Percentiles rank a stretch among this genome's conserved stretches.
Conservation (phyloP, 2,329 filamentous ascomycete genomes). For the Colletotrichum viniferum region DNA sequence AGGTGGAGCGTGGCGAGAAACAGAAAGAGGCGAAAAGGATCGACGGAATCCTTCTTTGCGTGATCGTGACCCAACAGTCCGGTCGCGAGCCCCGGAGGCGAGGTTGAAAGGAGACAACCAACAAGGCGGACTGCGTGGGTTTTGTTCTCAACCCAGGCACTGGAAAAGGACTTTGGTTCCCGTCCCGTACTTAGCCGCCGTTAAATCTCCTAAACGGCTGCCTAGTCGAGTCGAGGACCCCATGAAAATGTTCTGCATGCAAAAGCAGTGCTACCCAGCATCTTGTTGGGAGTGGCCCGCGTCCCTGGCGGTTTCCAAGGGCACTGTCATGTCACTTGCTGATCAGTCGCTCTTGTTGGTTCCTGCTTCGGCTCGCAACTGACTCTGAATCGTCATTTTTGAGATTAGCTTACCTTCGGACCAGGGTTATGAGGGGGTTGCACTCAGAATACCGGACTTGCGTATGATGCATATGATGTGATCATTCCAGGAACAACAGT, state of each 20-base stretch:
- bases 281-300: neutral
- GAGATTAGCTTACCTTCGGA: neutral
- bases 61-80: conserved; percentile 3
- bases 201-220: conserved; percentile 2
- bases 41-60: neutral
- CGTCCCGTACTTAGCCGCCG: neutral
- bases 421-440: neutral
- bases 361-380: neutral
- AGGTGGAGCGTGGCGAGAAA: conserved; percentile 5
- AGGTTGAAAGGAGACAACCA: conserved; percentile 4
- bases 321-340: neutral
- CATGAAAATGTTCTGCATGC: neutral
- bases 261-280: neutral
- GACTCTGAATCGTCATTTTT: neutral
- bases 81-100: neutral
- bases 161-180: neutral
- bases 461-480: neutral
- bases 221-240: neutral
- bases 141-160: neutral
- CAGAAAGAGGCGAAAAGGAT: neutral
- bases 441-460: neutral
- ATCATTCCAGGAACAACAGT: neutral
- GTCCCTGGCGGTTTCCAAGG: neutral
- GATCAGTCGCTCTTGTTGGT: neutral
- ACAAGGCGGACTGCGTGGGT: neutral